Percentiles rank a stretch among this genome's conserved stretches.
phyloP scores from a whole-genome alignment of 495 filamentous ascomycete genomes.

The Wilcoxina mikolae region DNA sequence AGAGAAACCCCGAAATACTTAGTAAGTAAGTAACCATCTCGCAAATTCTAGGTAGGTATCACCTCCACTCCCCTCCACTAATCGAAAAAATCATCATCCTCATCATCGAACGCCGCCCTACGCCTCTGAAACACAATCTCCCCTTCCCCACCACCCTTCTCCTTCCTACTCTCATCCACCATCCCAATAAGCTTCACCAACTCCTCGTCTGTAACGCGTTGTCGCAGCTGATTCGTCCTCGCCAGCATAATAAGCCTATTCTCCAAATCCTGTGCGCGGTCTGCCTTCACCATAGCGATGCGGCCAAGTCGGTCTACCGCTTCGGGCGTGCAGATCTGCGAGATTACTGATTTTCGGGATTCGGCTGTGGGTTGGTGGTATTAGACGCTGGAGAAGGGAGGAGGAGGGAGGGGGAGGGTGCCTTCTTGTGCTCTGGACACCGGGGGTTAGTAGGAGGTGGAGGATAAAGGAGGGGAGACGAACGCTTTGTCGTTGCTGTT shows the following conservation, averaged over 20 bases:
- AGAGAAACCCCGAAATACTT: too few species aligned
- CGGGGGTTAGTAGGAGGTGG: not conserved
- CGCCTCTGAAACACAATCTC: conserved; percentile 74
- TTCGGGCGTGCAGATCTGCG: conserved; percentile 85
- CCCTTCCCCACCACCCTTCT: conserved; percentile 51
- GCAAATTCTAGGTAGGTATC: too few species aligned
- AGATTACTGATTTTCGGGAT: conserved; percentile 60
- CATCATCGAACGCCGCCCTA: conserved; percentile 74
- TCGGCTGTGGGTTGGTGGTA: conserved; percentile 34
- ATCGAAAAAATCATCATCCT: conserved; percentile 44
- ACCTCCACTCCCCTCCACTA: not conserved
- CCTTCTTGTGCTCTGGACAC: conserved; percentile 21
- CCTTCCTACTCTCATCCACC: conserved; percentile 52
- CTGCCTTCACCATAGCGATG: conserved; percentile 90
- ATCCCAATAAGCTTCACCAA: conserved; percentile 79
- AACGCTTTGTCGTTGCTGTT: conserved; percentile 18
- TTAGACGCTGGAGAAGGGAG: not conserved
- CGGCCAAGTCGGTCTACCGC: conserved; percentile 85
- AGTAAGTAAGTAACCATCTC: too few species aligned
- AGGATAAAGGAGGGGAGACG: not conserved
- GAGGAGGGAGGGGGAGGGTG: not conserved
- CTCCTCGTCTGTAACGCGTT: conserved; percentile 82
- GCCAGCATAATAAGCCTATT: conserved; percentile 86
- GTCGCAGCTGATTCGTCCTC: conserved; percentile 66
- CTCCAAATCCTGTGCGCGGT: conserved; percentile 77